Evolutionary conservation across 805 yeast species (phyloP), one percentile per base, ranked within the genome.

Genomic region (Hyphopichia homilentoma): DNA sequence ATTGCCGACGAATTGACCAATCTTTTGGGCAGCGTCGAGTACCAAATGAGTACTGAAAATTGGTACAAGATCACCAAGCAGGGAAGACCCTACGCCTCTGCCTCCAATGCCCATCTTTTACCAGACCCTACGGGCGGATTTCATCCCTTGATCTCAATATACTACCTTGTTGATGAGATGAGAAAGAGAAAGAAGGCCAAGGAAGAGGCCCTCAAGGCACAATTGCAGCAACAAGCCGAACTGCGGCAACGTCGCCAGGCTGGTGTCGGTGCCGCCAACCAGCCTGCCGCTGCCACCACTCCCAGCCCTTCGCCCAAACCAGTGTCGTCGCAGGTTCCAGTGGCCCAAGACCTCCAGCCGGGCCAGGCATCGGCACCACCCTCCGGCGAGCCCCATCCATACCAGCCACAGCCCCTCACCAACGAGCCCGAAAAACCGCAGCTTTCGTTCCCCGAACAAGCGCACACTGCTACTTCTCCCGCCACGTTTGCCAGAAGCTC

Each of bases 61-160:
- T 85, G 94, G 94, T 66, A 70, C 45, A 64, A 63, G 32, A 46
- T 61, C 21, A 51, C 57, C n/a, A 60, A 59, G 25, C 59, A 50
- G 34, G 69, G 70, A 15, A 42, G 61, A 39, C 56, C 57, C 25
- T 55, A 61, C 52, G 57, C 59, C 1, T 41, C 60, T 15, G 66
- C 65, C 14, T 50, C 60, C 3, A 57, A 54, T 32, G 41, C 57
- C 20, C 58, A 56, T 32, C 52, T 55, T 12, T 48, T 70, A 13
- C 73, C 77, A 2, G 93, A 87, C 57, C 97, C 97, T 11, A 84
- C 95, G 1, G 69, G 74, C 33, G 90, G 89, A 1, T 89, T 75
- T 56, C 95, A 89, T 59, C 97, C 98, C 0, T 68, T 89, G 41
- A 62, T 90, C 8, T 86, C 96, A 5, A 81, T 90, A 23, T 93